Evolutionary conservation across 2,329 filamentous ascomycete genomes (phyloP).

Genomic region (Podosphaera xanthii): DNA sequence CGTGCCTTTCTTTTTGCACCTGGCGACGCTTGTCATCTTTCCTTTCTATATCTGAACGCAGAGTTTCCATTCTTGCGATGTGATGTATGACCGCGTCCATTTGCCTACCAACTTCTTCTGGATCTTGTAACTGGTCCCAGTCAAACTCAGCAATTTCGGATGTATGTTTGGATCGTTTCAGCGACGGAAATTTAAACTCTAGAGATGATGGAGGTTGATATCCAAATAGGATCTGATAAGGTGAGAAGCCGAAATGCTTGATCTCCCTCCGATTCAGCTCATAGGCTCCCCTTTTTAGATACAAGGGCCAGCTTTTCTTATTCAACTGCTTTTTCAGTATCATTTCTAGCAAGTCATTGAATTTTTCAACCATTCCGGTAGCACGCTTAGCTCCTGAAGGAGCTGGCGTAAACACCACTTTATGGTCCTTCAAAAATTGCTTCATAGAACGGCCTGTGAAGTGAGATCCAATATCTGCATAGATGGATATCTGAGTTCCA

Average conservation of each 20-base stretch:
- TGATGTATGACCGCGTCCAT: neutral
- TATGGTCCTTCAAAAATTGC: neutral
- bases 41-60: neutral
- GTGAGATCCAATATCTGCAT: neutral
- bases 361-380: constrained; percentile 1
- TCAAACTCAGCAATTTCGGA: neutral
- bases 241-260: neutral
- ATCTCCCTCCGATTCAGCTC: neutral
- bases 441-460: neutral
- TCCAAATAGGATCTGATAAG: neutral
- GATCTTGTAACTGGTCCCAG: neutral
- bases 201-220: neutral
- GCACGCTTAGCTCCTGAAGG: neutral
- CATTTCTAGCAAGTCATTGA: neutral
- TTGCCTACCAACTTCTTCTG: neutral
- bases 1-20: neutral
- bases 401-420: neutral
- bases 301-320: neutral
- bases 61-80: neutral
- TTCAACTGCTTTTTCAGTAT: neutral
- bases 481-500: neutral
- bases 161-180: neutral
- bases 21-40: neutral
- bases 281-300: neutral
- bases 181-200: neutral